These are phyloP conservation scores for Dothistroma septosporum DNA, from an alignment of 2,329 filamentous ascomycete species.

Conservation along the genomic window DNA sequence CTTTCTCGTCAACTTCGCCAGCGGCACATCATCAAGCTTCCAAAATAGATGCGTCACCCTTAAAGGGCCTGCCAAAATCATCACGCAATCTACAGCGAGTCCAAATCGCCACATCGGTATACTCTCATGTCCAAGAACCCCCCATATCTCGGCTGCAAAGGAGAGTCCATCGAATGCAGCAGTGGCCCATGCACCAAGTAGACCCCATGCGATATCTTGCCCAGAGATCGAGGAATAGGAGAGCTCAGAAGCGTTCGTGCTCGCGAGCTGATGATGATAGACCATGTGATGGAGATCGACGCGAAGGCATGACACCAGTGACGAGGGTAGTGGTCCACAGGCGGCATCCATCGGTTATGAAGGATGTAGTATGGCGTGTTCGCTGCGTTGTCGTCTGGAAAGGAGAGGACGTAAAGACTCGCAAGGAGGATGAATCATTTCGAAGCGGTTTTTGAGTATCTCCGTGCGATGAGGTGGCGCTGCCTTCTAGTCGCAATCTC, in stretches of 20 bases:
- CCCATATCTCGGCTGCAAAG: constrained; percentile 15
- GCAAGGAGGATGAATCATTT: constrained; percentile 9
- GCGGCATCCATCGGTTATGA: constrained; percentile 1
- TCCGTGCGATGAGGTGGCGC: neutral
- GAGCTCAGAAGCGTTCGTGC: constrained; percentile 7
- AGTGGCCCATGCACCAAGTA: constrained; percentile 18
- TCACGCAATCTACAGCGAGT: constrained; percentile 6
- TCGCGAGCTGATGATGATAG: constrained; percentile 1
- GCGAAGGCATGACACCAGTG: constrained; percentile 12
- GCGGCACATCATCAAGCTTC: constrained; percentile 12
- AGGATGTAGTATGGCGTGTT: constrained; percentile 10
- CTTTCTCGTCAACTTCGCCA: constrained; percentile 10
- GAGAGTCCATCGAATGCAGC: constrained; percentile 13
- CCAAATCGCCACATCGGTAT: constrained; percentile 5
- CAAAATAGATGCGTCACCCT: constrained; percentile 12
- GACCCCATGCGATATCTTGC: constrained; percentile 15
- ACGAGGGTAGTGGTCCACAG: constrained; percentile 3
- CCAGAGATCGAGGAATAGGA: constrained; percentile 13
- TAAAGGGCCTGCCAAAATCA: constrained; percentile 6
- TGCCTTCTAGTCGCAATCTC: neutral
- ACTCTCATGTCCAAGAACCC: constrained; percentile 3
- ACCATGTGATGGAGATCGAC: constrained; percentile 10
- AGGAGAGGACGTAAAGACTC: constrained; percentile 13
- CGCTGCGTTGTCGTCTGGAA: constrained; percentile 11
- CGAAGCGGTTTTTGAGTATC: neutral